A percentile compares a stretch with the other conserved stretches of the same genome.
phyloP scores from a whole-genome alignment of 2,329 filamentous ascomycete genomes.

The Pseudogymnoascus sp. region DNA sequence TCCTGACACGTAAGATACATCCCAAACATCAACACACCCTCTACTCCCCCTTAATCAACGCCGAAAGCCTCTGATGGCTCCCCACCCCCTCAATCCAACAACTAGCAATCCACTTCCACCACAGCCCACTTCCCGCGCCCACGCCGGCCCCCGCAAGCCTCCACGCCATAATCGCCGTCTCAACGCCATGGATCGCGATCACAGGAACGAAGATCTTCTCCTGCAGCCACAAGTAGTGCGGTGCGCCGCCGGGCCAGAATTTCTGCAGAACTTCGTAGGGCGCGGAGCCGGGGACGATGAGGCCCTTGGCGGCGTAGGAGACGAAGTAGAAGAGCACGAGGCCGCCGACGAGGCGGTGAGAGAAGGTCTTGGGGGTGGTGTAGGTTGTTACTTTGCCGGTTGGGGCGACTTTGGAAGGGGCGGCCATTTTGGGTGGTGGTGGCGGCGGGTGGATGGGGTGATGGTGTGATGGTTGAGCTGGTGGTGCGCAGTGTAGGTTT shows the following conservation, averaged over 20 bases:
- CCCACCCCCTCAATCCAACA: conserved; percentile 8
- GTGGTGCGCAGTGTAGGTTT: background rate
- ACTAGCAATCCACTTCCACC: conserved; percentile 6
- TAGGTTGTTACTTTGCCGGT: background rate
- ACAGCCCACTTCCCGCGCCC: background rate
- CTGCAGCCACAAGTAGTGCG: background rate
- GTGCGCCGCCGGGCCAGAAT: background rate
- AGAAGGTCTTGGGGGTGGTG: background rate
- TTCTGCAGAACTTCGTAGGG: background rate
- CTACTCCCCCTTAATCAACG: background rate
- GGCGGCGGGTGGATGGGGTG: background rate
- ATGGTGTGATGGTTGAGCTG: background rate
- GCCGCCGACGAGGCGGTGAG: background rate
- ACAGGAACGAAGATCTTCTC: background rate
- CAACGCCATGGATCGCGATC: background rate
- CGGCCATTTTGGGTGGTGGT: background rate
- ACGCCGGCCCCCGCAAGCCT: background rate
- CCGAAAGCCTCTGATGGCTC: conserved; percentile 1
- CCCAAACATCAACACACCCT: background rate
- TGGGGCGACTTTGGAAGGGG: background rate
- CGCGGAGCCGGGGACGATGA: background rate
- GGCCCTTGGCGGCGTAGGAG: background rate
- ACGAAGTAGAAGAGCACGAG: conserved; percentile 2
- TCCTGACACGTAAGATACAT: background rate
- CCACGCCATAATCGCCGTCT: conserved; percentile 6